phyloP scores from a whole-genome alignment of 352 stramenopile species.

The Phytophthora brassicae region DNA sequence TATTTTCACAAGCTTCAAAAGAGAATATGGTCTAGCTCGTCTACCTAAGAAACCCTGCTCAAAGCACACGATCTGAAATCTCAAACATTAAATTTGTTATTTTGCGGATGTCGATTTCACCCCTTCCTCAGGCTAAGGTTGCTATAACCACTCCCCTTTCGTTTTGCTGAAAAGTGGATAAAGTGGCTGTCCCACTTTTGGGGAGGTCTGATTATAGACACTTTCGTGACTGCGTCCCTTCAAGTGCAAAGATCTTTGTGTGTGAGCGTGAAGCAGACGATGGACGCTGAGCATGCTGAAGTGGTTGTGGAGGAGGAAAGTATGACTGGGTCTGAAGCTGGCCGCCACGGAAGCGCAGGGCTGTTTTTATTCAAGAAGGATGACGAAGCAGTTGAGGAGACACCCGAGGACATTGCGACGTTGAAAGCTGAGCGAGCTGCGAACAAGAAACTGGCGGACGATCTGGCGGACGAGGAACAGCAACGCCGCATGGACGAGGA shows the following conservation, averaged over 20 bases:
- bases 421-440: constrained; percentile 40
- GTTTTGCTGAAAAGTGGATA: too few species aligned
- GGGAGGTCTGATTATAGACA: too few species aligned
- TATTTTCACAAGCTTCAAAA: too few species aligned
- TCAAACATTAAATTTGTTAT: too few species aligned
- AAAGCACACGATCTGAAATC: too few species aligned
- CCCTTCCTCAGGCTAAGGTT: too few species aligned
- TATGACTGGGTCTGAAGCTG: not conserved
- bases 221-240: constrained; percentile 20
- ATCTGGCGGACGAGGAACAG: constrained; percentile 59
- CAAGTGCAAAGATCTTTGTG: constrained; percentile 15
- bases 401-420: constrained; percentile 34
- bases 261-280: not conserved
- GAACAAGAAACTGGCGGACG: constrained; percentile 60
- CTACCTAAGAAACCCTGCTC: too few species aligned
- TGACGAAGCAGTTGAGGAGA: constrained; percentile 39
- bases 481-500: constrained; percentile 53
- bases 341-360: constrained; percentile 47
- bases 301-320: not conserved
- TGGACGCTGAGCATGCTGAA: constrained; percentile 11
- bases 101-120: too few species aligned
- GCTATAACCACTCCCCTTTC: too few species aligned
- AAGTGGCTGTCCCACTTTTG: too few species aligned
- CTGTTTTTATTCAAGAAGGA: constrained; percentile 59
- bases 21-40: too few species aligned